These are phyloP conservation scores for Ascosphaera acerosa DNA, from an alignment of 2,329 filamentous ascomycete genomes.

Conservation along the genomic window DNA sequence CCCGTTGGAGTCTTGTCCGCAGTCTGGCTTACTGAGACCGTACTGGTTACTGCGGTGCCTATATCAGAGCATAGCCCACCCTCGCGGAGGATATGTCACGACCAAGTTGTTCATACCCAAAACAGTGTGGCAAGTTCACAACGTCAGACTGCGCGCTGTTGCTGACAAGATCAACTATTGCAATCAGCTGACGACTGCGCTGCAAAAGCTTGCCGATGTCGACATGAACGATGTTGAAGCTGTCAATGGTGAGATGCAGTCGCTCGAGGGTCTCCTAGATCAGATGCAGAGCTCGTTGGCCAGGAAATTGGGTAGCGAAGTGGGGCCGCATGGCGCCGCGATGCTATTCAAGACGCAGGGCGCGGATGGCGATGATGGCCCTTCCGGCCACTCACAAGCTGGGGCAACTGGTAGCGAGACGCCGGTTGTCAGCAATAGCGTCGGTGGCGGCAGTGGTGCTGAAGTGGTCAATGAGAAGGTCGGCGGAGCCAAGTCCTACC, in stretches of 20 bases:
- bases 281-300: constrained; percentile 51
- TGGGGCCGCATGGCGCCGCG: constrained; percentile 54
- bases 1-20: constrained; percentile 74
- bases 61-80: constrained; percentile 77
- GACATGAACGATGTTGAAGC: constrained; percentile 81
- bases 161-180: constrained; percentile 90
- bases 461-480: no score
- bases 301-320: constrained; percentile 80
- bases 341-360: constrained; percentile 43
- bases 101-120: constrained; percentile 77
- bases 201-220: constrained; percentile 58
- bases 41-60: constrained; percentile 96
- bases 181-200: constrained; percentile 67
- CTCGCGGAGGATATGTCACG: constrained; percentile 74
- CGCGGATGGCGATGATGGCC: constrained; percentile 21
- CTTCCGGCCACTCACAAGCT: background rate
- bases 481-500: constrained; percentile 48
- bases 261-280: constrained; percentile 62
- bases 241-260: constrained; percentile 81
- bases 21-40: constrained; percentile 66
- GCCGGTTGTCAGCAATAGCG: no score
- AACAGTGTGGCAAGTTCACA: constrained; percentile 83
- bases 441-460: no score
- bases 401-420: no score
- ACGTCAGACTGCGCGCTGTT: constrained; percentile 69